Percentiles rank a stretch among this genome's conserved stretches.
These are phyloP conservation scores for Phytopythium aichiense DNA, from an alignment of 352 stramenopile genomes.

Conservation along the genomic window DNA sequence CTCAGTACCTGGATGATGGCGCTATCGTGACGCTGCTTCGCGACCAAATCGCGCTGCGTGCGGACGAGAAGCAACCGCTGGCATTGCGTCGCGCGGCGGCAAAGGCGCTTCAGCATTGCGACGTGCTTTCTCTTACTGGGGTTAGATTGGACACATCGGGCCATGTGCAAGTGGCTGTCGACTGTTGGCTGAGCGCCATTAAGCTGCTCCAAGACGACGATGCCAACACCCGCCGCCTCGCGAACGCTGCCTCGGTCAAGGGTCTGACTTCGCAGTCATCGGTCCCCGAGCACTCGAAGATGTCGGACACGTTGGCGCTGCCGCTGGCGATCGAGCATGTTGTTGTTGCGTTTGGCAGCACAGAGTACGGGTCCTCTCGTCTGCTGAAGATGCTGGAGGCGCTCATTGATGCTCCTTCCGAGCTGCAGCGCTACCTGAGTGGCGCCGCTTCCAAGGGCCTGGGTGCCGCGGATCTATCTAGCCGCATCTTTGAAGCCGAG, in stretches of 20 bases:
- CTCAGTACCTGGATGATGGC: conserved; percentile 11
- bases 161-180: conserved; percentile 26
- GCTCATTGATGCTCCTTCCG: conserved; percentile 31
- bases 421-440: conserved; percentile 42
- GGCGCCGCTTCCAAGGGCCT: conserved; percentile 30
- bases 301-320: conserved; percentile 58
- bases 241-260: conserved; percentile 1
- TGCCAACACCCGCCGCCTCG: conserved; percentile 25
- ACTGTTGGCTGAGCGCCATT: conserved; percentile 56
- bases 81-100: conserved; percentile 54
- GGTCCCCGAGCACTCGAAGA: background rate
- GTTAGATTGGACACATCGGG: conserved; percentile 2
- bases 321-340: conserved; percentile 48
- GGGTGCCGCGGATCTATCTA: conserved; percentile 54
- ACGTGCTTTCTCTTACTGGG: conserved; percentile 27
- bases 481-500: conserved; percentile 76
- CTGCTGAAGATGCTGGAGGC: conserved; percentile 31
- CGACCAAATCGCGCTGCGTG: conserved; percentile 42
- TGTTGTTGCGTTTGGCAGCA: conserved; percentile 27
- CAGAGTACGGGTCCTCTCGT: conserved; percentile 17
- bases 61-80: conserved; percentile 51
- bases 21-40: conserved; percentile 16
- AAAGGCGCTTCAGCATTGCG: conserved; percentile 42
- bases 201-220: conserved; percentile 73
- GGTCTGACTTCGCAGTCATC: background rate